phyloP scores from a whole-genome alignment of 805 yeast species.

The Yarrowia phangngaensis region DNA sequence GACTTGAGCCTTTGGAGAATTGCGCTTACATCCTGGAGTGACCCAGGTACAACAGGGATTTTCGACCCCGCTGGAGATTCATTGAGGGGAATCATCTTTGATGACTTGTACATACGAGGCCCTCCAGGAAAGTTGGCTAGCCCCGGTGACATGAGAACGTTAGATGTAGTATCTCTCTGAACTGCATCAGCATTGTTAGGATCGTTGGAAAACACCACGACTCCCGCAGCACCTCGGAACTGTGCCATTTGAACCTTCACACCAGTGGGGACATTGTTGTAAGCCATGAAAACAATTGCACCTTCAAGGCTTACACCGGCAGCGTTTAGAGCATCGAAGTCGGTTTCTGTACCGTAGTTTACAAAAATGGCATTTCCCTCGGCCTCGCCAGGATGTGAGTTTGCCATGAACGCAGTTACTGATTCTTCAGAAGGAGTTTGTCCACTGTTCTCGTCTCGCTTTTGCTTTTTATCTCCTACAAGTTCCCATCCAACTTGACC shows the following conservation, averaged over 20 bases:
- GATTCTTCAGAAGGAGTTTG: constrained; percentile 33
- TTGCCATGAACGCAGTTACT: constrained; percentile 56
- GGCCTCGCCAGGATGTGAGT: constrained; percentile 57
- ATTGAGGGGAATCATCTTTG: constrained; percentile 42
- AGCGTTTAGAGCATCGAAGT: constrained; percentile 45
- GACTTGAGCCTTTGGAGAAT: constrained; percentile 43
- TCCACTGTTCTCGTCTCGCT: constrained; percentile 39
- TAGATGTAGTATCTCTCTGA: constrained; percentile 45
- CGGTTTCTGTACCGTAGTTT: constrained; percentile 60
- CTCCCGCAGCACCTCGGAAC: constrained; percentile 55
- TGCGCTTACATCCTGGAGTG: constrained; percentile 62
- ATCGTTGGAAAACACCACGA: constrained; percentile 52
- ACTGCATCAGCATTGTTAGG: constrained; percentile 44
- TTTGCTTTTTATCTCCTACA: constrained; percentile 36
- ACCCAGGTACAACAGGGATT: constrained; percentile 73
- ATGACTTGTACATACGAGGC: constrained; percentile 47
- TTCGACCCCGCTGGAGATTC: constrained; percentile 59
- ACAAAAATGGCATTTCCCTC: constrained; percentile 57
- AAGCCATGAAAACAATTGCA: constrained; percentile 58
- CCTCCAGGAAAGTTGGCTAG: constrained; percentile 79
- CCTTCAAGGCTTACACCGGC: constrained; percentile 44
- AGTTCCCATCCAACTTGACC: constrained; percentile 33
- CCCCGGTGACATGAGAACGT: constrained; percentile 60
- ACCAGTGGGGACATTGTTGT: constrained; percentile 49
- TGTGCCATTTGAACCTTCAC: constrained; percentile 56